Percentiles rank a stretch among this genome's conserved stretches.
phyloP scores from a whole-genome alignment of 139 green algal genomes.

The Chlamydomonas sp. region DNA sequence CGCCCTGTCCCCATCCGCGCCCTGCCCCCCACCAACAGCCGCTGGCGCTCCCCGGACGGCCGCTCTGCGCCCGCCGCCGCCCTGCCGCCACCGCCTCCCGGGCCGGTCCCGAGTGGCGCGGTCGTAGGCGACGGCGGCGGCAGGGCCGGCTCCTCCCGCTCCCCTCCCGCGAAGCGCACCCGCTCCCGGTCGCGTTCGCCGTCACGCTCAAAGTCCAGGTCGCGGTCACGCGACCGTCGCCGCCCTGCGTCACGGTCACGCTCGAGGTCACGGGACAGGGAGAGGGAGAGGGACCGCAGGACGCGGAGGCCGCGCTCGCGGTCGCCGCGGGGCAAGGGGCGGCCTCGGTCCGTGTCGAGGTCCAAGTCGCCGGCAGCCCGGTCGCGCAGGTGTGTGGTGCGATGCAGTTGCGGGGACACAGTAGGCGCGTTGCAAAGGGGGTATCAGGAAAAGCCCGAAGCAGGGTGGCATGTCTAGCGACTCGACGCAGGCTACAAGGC shows the following conservation, averaged over 20 bases:
- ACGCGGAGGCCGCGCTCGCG: background rate
- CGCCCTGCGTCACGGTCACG: background rate
- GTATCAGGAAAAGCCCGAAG: too few species aligned
- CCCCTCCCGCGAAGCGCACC: background rate
- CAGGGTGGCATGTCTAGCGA: too few species aligned
- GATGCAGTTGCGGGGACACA: background rate
- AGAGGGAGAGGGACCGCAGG: background rate
- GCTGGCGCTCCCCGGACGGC: slow-evolving; percentile 26
- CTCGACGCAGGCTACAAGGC: too few species aligned
- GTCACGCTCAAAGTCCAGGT: background rate
- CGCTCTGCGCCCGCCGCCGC: background rate
- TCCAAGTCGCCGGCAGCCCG: too few species aligned
- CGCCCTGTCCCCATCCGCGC: background rate
- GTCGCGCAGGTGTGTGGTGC: slow-evolving; percentile 2
- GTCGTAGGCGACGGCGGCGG: background rate
- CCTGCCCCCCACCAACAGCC: too few species aligned
- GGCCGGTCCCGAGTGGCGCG: background rate
- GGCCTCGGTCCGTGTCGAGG: too few species aligned
- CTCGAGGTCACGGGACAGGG: background rate
- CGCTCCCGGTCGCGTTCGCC: background rate
- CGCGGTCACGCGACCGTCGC: slow-evolving; percentile 1
- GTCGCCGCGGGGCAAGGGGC: background rate
- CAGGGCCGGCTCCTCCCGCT: background rate
- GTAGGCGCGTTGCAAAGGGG: background rate
- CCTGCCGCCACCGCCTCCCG: background rate